Evolutionary conservation across 768 basidiomycete genomes (phyloP).

Genomic region (Hysterangium stoloniferum): DNA sequence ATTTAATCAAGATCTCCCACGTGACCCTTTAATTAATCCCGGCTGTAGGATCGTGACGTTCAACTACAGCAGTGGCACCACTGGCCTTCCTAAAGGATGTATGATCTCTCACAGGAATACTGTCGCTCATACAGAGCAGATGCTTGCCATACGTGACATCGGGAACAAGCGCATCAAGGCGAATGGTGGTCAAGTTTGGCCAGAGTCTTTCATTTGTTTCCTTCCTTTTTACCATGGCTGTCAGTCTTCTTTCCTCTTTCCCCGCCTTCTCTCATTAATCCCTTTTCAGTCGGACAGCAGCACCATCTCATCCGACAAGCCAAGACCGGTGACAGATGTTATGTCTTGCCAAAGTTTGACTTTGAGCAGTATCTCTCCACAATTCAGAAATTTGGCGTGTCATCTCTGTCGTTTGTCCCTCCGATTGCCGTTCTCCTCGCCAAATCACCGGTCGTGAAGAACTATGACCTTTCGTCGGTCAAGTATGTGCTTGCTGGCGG

Average conservation of each 20-base stretch:
- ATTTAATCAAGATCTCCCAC: not conserved
- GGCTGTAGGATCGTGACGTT: constrained; percentile 7
- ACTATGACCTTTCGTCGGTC: constrained; percentile 60
- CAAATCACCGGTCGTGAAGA: constrained; percentile 35
- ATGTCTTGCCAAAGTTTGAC: constrained; percentile 13
- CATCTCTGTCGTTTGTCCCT: constrained; percentile 27
- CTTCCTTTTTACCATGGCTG: constrained; percentile 11
- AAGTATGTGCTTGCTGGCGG: constrained; percentile 61
- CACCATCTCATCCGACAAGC: constrained; percentile 9
- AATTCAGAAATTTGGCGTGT: constrained; percentile 25
- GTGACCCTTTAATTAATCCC: not conserved
- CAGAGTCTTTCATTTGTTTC: constrained; percentile 10
- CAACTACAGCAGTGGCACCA: constrained; percentile 57
- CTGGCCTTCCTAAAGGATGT: constrained; percentile 66
- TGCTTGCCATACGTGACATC: constrained; percentile 8
- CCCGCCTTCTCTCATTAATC: not conserved
- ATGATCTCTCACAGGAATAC: constrained; percentile 12
- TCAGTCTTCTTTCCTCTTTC: not conserved
- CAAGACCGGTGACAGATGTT: constrained; percentile 10
- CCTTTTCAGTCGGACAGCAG: constrained; percentile 6
- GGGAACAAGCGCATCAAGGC: constrained; percentile 3
- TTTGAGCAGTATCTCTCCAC: constrained; percentile 3
- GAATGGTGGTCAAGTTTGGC: constrained; percentile 7
- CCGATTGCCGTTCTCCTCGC: constrained; percentile 33
- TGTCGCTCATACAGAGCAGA: constrained; percentile 11